A percentile compares a stretch with the other conserved stretches of the same genome.
Conservation (phyloP, 78 protist genomes). For the Emiliania huxleyi region DNA sequence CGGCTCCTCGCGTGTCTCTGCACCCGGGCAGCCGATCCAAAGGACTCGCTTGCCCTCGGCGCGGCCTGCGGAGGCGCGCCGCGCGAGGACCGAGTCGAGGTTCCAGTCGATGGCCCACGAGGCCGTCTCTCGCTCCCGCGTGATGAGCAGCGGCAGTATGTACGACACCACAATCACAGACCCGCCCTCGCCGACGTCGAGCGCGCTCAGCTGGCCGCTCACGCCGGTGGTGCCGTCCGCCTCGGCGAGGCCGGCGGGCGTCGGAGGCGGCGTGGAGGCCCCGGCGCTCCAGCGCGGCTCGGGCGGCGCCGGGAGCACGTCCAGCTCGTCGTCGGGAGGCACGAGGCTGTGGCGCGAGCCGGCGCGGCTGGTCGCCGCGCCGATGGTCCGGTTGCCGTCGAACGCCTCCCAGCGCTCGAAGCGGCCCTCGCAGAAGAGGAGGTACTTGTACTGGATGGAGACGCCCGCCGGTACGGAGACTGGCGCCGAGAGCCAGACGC, state of each 20-base stretch:
- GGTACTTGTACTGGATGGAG: neutral
- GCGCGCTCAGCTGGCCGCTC: neutral
- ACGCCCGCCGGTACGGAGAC: neutral
- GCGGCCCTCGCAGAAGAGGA: neutral
- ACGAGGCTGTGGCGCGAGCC: neutral
- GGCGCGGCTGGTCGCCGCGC: neutral
- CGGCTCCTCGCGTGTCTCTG: no score
- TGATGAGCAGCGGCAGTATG: neutral
- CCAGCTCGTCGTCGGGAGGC: neutral
- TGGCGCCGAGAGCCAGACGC: neutral
- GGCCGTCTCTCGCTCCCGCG: neutral
- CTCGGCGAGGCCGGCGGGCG: neutral
- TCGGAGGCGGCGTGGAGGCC: no score
- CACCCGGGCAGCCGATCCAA: slow-evolving; percentile 10
- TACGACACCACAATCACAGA: neutral
- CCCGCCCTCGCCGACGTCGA: neutral
- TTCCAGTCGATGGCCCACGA: neutral
- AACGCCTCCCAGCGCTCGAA: neutral
- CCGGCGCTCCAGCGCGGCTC: no score
- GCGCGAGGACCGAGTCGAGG: neutral
- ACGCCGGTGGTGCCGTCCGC: neutral
- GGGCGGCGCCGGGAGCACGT: neutral
- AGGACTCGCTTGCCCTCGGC: neutral
- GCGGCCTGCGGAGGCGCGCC: neutral
- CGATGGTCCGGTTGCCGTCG: neutral